Evolutionary conservation across 176 grass and related monocot genomes (phyloP).

Genomic region (Raddia distichophylla): DNA sequence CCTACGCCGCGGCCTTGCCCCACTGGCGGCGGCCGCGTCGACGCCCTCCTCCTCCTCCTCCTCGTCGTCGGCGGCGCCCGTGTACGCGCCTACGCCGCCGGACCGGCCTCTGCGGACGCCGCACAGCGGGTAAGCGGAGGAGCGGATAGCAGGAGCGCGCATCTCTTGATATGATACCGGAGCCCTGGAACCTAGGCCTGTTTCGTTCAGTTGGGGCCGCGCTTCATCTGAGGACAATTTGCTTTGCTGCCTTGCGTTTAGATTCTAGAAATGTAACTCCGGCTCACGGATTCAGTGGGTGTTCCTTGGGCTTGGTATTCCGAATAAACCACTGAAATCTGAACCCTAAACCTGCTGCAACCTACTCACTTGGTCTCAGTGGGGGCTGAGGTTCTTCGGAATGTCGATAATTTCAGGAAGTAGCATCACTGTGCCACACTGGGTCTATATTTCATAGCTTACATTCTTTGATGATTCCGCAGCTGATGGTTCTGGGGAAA

Average conservation of each 20-base stretch:
- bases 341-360: too few species aligned
- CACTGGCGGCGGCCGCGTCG: background rate
- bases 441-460: background rate
- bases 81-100: slow-evolving; percentile 66
- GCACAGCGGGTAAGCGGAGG: slow-evolving; percentile 69
- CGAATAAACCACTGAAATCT: background rate
- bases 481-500: background rate
- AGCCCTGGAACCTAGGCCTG: background rate
- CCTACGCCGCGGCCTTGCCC: background rate
- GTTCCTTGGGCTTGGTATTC: background rate
- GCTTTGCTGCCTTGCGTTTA: background rate
- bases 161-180: background rate
- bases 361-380: background rate
- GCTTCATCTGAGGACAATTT: background rate
- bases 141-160: background rate
- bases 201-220: background rate
- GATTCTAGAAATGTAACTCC: background rate
- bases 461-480: background rate
- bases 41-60: background rate
- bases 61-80: slow-evolving; percentile 33
- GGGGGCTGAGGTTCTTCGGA: background rate
- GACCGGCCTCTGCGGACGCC: slow-evolving; percentile 84
- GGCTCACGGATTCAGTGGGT: background rate
- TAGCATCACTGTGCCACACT: background rate
- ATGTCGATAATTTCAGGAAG: background rate